These are phyloP conservation scores for Candida gorgasii DNA, from an alignment of 805 yeast genomes.

Conservation along the genomic window DNA sequence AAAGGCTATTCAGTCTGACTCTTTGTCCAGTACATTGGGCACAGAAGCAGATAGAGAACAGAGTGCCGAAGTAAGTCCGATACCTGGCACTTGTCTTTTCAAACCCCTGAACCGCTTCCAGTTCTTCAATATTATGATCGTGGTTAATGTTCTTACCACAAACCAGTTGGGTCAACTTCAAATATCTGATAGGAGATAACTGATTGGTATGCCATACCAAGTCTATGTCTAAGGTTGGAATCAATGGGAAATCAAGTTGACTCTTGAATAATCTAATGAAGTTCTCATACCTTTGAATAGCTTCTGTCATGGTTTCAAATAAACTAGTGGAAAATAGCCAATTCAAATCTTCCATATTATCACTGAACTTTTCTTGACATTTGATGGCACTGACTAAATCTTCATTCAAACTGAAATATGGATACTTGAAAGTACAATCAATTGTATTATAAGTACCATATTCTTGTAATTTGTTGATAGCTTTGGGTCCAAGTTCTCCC, in stretches of 20 bases:
- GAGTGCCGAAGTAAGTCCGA: slow-evolving; percentile 15
- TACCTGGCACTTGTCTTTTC: slow-evolving; percentile 20
- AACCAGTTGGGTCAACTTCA: slow-evolving; percentile 1
- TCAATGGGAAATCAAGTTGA: slow-evolving; percentile 9
- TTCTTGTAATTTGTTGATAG: slow-evolving; percentile 3
- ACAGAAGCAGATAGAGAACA: slow-evolving; percentile 24
- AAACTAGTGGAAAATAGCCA: slow-evolving; percentile 21
- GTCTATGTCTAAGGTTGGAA: slow-evolving; percentile 30
- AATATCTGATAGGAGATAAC: slow-evolving; percentile 6
- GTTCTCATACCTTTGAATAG: slow-evolving; percentile 20
- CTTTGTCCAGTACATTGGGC: slow-evolving; percentile 16
- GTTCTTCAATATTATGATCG: slow-evolving; percentile 25
- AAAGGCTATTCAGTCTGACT: slow-evolving; percentile 6
- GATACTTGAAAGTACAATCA: slow-evolving; percentile 5
- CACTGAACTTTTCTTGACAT: slow-evolving; percentile 24
- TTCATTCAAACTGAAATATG: slow-evolving; percentile 13
- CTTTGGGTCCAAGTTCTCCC: slow-evolving; percentile 2
- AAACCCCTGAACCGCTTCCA: slow-evolving; percentile 14
- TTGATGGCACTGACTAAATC: slow-evolving; percentile 26
- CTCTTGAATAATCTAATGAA: slow-evolving; percentile 15
- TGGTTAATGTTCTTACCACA: slow-evolving; percentile 17
- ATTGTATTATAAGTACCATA: slow-evolving; percentile 7
- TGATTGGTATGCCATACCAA: slow-evolving; percentile 31
- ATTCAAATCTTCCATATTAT: slow-evolving; percentile 19
- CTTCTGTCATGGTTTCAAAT: slow-evolving; percentile 1